A percentile compares a stretch with the other conserved stretches of the same genome.
These are phyloP conservation scores for Chrysoporthe puriensis DNA, from an alignment of 2,329 filamentous ascomycete genomes.

Conservation along the genomic window DNA sequence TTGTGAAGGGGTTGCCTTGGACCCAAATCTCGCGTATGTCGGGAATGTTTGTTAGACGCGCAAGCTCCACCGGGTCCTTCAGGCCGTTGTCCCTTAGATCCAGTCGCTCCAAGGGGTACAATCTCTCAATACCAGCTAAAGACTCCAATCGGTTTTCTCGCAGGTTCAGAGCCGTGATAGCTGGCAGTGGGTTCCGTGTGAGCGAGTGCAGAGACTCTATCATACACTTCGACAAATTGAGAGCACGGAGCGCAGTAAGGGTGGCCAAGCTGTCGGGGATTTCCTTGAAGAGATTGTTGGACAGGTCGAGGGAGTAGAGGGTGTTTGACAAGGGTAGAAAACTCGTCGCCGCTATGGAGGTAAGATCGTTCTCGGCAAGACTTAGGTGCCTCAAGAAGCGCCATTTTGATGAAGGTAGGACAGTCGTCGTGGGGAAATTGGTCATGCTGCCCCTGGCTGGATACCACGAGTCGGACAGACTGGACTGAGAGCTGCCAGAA, in stretches of 20 bases:
- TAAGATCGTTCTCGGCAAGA: conserved; percentile 88
- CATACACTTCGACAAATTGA: conserved; percentile 97
- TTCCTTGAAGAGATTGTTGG: conserved; percentile 90
- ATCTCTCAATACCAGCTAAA: conserved; percentile 85
- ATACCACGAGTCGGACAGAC: conserved; percentile 67
- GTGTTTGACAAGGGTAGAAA: conserved; percentile 84
- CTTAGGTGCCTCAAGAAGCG: conserved; percentile 91
- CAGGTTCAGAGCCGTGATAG: conserved; percentile 90
- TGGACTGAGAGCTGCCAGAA: conserved; percentile 91
- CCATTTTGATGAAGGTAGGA: conserved; percentile 88
- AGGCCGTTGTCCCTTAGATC: conserved; percentile 90
- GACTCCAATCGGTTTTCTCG: conserved; percentile 86
- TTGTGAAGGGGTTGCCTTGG: conserved; percentile 87
- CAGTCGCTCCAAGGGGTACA: conserved; percentile 85
- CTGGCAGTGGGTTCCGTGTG: conserved; percentile 82
- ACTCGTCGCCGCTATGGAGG: conserved; percentile 74
- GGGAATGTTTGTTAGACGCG: conserved; percentile 85
- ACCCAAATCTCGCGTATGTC: conserved; percentile 94
- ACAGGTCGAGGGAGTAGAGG: conserved; percentile 89
- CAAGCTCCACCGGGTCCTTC: conserved; percentile 88
- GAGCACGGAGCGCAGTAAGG: conserved; percentile 82
- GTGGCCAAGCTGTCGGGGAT: conserved; percentile 89
- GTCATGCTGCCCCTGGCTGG: conserved; percentile 74
- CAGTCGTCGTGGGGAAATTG: conserved; percentile 72
- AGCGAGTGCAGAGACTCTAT: conserved; percentile 92